A percentile compares a stretch with the other conserved stretches of the same genome.
Evolutionary conservation across 805 yeast species (phyloP).

Genomic region (Komagataella pseudopastoris): DNA sequence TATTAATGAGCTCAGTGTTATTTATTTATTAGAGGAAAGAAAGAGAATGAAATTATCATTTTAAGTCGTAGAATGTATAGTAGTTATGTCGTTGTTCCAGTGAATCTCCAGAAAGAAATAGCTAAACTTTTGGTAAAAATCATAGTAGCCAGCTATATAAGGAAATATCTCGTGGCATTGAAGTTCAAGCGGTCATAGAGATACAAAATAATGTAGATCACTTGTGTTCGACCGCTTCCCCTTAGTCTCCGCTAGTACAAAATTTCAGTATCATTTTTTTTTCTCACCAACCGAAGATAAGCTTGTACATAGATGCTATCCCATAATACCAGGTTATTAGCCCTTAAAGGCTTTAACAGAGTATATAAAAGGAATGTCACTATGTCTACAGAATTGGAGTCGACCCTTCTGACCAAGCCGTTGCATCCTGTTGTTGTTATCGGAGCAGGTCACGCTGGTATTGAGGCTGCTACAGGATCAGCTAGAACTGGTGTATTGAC

Average conservation of each 20-base stretch:
- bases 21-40: not conserved
- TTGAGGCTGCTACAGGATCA: constrained; percentile 92
- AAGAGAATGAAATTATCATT: not conserved
- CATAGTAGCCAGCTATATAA: not conserved
- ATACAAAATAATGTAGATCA: not conserved
- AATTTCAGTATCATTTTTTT: too few relatives aligned
- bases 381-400: constrained; percentile 21
- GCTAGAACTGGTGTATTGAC: constrained; percentile 73
- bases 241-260: not conserved
- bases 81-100: not conserved
- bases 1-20: not conserved
- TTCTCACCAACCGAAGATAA: not conserved
- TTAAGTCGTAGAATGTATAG: not conserved
- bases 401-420: constrained; percentile 14
- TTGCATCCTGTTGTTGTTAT: constrained; percentile 65
- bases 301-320: not conserved
- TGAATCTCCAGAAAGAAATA: too few relatives aligned
- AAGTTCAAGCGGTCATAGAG: not conserved
- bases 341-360: not conserved
- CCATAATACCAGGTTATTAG: not conserved
- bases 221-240: not conserved
- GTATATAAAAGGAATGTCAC: constrained; percentile 6
- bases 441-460: constrained; percentile 99
- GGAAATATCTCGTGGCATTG: not conserved
- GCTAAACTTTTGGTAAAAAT: too few relatives aligned